Percentiles rank a stretch among this genome's conserved stretches.
phyloP scores from a whole-genome alignment of 2,329 filamentous ascomycete genomes.

The Scedosporium dehoogii region DNA sequence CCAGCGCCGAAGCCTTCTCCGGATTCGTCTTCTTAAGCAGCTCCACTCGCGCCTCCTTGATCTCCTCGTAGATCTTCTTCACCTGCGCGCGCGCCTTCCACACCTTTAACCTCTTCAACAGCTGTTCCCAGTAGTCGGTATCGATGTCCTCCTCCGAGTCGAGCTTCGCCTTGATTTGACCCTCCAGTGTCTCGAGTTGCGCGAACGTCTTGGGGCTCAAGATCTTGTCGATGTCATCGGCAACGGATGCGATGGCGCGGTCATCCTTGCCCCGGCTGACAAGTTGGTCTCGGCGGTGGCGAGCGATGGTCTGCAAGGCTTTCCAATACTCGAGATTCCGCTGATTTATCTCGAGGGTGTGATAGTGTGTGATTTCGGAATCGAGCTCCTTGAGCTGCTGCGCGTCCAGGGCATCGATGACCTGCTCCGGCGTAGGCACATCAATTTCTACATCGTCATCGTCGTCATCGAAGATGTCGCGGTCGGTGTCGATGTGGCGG shows the following conservation, averaged over 20 bases:
- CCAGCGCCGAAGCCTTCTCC: constrained; percentile 43
- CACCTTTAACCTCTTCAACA: constrained; percentile 72
- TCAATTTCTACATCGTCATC: constrained; percentile 64
- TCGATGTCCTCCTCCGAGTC: constrained; percentile 82
- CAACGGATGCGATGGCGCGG: constrained; percentile 71
- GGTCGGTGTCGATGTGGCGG: constrained; percentile 75
- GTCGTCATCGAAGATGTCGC: constrained; percentile 78
- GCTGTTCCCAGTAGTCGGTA: constrained; percentile 94
- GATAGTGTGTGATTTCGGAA: constrained; percentile 70
- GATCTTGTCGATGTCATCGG: constrained; percentile 79
- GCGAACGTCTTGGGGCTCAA: constrained; percentile 76
- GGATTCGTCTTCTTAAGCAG: constrained; percentile 57
- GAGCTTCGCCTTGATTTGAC: constrained; percentile 78
- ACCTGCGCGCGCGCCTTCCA: constrained; percentile 90
- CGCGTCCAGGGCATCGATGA: constrained; percentile 64
- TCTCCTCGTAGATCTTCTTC: constrained; percentile 64
- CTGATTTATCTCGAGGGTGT: constrained; percentile 67
- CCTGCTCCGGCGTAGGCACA: constrained; percentile 68
- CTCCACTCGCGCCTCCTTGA: constrained; percentile 60
- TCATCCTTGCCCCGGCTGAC: constrained; percentile 53
- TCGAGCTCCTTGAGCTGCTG: constrained; percentile 65
- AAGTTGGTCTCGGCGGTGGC: constrained; percentile 60
- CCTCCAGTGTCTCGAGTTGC: constrained; percentile 78
- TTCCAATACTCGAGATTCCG: constrained; percentile 87
- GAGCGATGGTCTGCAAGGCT: constrained; percentile 76